Percentiles rank a stretch among this genome's conserved stretches.
These are phyloP conservation scores for Podila horticola DNA, from an alignment of 192 early-diverging fungal species.

Conservation along the genomic window DNA sequence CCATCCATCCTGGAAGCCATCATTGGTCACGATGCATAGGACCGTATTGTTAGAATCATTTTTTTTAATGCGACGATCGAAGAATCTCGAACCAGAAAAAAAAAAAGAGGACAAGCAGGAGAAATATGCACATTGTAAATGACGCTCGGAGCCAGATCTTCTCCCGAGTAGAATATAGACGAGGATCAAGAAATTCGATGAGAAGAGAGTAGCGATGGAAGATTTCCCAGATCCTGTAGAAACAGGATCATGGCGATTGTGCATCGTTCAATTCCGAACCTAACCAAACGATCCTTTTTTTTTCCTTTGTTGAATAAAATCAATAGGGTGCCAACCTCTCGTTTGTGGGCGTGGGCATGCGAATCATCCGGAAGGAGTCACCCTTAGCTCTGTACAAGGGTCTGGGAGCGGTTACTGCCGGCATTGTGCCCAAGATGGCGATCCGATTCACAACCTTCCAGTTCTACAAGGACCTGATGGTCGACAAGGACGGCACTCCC, in stretches of 20 bases:
- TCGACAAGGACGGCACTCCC: conserved; percentile 76
- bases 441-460: conserved; percentile 98
- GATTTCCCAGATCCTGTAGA: background rate
- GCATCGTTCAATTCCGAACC: too few relatives aligned
- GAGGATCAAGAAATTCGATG: too few relatives aligned
- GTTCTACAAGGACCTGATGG: conserved; percentile 86
- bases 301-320: too few relatives aligned
- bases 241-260: background rate
- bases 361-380: conserved; percentile 89
- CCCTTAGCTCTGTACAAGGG: conserved; percentile 96
- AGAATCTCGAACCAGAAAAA: too few relatives aligned
- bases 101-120: background rate
- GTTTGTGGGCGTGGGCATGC: conserved; percentile 87
- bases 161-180: too few relatives aligned
- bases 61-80: too few relatives aligned
- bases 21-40: too few relatives aligned
- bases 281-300: background rate
- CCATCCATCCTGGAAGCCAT: too few relatives aligned
- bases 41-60: too few relatives aligned
- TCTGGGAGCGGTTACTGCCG: conserved; percentile 93
- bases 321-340: conserved; percentile 54
- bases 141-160: too few relatives aligned
- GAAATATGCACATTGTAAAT: background rate
- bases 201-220: too few relatives aligned
- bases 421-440: conserved; percentile 99